Percentiles rank a stretch among this genome's conserved stretches.
phyloP scores from a whole-genome alignment of 768 basidiomycete genomes.

The Pleurotus djamor region DNA sequence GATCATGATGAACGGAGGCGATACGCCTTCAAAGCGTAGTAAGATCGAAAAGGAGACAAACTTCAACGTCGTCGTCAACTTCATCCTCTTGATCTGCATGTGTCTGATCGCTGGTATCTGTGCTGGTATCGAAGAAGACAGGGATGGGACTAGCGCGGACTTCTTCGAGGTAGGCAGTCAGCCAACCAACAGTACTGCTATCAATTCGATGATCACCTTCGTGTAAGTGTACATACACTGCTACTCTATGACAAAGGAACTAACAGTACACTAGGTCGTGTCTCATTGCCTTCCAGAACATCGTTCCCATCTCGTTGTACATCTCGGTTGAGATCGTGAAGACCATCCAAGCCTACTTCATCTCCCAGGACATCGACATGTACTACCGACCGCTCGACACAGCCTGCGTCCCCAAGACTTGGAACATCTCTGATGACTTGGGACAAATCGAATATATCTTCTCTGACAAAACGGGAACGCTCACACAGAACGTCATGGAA shows the following conservation, averaged over 20 bases:
- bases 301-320: slow-evolving; percentile 93
- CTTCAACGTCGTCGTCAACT: slow-evolving; percentile 97
- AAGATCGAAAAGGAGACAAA: slow-evolving; percentile 99
- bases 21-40: slow-evolving; percentile 93
- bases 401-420: slow-evolving; percentile 92
- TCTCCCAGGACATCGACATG: slow-evolving; percentile 95
- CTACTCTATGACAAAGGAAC: background rate
- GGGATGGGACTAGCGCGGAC: slow-evolving; percentile 59
- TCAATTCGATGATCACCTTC: slow-evolving; percentile 88
- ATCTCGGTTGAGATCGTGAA: slow-evolving; percentile 99
- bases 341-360: slow-evolving; percentile 96
- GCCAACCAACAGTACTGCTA: slow-evolving; percentile 52
- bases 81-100: slow-evolving; percentile 72
- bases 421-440: slow-evolving; percentile 98
- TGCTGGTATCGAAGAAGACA: slow-evolving; percentile 68
- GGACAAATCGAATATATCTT: slow-evolving; percentile 95
- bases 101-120: slow-evolving; percentile 75
- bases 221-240: slow-evolving; percentile 54
- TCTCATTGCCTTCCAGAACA: slow-evolving; percentile 96
- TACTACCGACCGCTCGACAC: slow-evolving; percentile 88
- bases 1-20: slow-evolving; percentile 90
- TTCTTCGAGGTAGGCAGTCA: slow-evolving; percentile 71
- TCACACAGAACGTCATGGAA: slow-evolving; percentile 99
- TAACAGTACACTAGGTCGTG: slow-evolving; percentile 60
- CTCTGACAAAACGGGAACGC: slow-evolving; percentile 93